Evolutionary conservation across 805 yeast species (phyloP).

Genomic region (Candida alai): DNA sequence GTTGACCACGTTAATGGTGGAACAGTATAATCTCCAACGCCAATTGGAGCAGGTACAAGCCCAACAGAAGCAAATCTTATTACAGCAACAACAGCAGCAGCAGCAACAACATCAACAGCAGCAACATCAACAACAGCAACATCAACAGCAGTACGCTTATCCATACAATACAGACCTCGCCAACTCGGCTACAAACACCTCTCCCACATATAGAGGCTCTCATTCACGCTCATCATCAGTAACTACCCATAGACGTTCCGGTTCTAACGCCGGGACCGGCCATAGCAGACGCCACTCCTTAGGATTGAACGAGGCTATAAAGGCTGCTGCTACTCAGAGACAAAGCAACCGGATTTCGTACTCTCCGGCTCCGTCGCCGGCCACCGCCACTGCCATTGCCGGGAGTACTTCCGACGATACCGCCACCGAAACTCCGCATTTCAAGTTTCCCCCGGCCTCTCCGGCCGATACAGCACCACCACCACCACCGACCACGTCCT

Average conservation of each 20-base stretch:
- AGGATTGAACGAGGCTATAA: slow-evolving; percentile 88
- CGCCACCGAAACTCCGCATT: slow-evolving; percentile 45
- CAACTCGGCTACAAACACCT: slow-evolving; percentile 11
- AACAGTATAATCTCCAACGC: slow-evolving; percentile 83
- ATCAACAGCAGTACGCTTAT: slow-evolving; percentile 6
- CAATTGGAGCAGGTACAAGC: slow-evolving; percentile 89
- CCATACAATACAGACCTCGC: slow-evolving; percentile 7
- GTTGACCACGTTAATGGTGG: slow-evolving; percentile 88
- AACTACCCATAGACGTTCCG: slow-evolving; percentile 34
- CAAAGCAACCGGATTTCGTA: slow-evolving; percentile 35
- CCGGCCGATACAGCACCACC: slow-evolving; percentile 17
- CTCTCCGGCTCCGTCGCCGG: slow-evolving; percentile 23
- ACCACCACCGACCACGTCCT: too few species aligned
- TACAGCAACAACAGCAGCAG: slow-evolving; percentile 64
- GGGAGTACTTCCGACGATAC: too few species aligned
- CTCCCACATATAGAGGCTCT: slow-evolving; percentile 18
- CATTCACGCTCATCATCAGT: slow-evolving; percentile 36
- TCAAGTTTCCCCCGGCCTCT: slow-evolving; percentile 19
- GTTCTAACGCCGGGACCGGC: slow-evolving; percentile 47
- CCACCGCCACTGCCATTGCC: slow-evolving; percentile 10
- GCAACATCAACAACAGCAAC: slow-evolving; percentile 14
- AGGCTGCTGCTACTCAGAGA: slow-evolving; percentile 92
- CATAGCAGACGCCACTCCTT: slow-evolving; percentile 90
- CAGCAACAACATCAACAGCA: slow-evolving; percentile 19
- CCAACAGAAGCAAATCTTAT: slow-evolving; percentile 84